phyloP scores from a whole-genome alignment of 106 monocot species.

The Hemerocallis citrina region DNA sequence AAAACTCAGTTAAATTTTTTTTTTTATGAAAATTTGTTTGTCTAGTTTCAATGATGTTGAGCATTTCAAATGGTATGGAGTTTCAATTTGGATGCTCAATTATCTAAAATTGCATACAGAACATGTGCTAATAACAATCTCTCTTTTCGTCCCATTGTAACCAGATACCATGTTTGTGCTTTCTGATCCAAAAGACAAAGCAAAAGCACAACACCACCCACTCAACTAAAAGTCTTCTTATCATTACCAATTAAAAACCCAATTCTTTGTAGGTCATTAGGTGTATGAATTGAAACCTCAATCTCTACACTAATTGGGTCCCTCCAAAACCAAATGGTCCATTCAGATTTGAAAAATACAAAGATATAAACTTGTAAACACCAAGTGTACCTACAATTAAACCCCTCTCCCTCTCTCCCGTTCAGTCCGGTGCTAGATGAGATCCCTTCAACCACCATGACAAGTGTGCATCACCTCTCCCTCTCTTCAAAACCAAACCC shows the following conservation, averaged over 20 bases:
- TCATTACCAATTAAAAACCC: not conserved
- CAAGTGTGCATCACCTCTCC: not conserved
- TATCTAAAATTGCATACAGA: too few species aligned
- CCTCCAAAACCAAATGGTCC: constrained; percentile 4
- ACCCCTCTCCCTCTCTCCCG: not conserved
- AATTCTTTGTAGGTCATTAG: not conserved
- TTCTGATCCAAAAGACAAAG: not conserved
- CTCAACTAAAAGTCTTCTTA: not conserved
- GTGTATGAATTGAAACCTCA: not conserved
- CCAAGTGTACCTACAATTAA: not conserved
- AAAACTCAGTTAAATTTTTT: too few species aligned
- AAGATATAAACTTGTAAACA: not conserved
- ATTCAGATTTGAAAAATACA: not conserved
- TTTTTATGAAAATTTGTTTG: too few species aligned
- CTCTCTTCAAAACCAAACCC: not conserved
- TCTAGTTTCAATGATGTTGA: too few species aligned
- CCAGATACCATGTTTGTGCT: not conserved
- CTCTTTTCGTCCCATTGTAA: not conserved
- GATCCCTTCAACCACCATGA: constrained; percentile 6
- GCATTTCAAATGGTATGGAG: too few species aligned
- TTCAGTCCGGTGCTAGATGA: not conserved
- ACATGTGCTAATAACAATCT: too few species aligned
- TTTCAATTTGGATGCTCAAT: too few species aligned
- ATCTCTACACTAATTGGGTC: not conserved
- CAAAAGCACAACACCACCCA: not conserved